Conservation (phyloP, 1,284 basidiomycete genomes). For the Sutorius eximius region DNA sequence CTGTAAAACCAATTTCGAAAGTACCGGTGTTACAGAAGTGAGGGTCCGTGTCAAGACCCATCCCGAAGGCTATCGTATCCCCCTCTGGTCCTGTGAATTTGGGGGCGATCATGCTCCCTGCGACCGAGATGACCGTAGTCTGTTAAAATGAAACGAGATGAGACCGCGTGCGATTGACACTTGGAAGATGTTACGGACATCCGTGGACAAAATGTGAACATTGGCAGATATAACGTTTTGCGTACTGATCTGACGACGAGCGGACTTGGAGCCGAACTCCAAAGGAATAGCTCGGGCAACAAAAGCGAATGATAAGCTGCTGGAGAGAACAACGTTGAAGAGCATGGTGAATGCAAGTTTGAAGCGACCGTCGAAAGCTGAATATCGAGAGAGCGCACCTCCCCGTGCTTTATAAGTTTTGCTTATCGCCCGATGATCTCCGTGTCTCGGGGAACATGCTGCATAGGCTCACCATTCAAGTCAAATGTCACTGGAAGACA, state of each 20-base stretch:
- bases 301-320: not conserved
- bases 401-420: not conserved
- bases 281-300: not conserved
- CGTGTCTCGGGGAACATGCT: too few relatives aligned
- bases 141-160: not conserved
- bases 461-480: too few relatives aligned
- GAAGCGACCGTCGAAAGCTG: not conserved
- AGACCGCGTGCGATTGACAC: not conserved
- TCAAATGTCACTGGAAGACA: too few relatives aligned
- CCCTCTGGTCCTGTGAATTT: not conserved
- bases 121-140: slow-evolving; percentile 7
- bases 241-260: too few relatives aligned
- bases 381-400: not conserved
- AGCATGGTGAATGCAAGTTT: slow-evolving; percentile 1
- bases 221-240: not conserved
- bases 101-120: not conserved
- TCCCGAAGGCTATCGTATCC: slow-evolving; percentile 16
- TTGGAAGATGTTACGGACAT: not conserved
- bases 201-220: not conserved
- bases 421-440: too few relatives aligned
- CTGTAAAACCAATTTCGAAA: slow-evolving; percentile 8
- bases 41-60: not conserved
- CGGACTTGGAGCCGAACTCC: not conserved
- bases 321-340: not conserved
- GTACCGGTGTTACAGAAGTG: not conserved